Conservation (phyloP, 1,284 basidiomycete species). For the Serendipita sp. region DNA sequence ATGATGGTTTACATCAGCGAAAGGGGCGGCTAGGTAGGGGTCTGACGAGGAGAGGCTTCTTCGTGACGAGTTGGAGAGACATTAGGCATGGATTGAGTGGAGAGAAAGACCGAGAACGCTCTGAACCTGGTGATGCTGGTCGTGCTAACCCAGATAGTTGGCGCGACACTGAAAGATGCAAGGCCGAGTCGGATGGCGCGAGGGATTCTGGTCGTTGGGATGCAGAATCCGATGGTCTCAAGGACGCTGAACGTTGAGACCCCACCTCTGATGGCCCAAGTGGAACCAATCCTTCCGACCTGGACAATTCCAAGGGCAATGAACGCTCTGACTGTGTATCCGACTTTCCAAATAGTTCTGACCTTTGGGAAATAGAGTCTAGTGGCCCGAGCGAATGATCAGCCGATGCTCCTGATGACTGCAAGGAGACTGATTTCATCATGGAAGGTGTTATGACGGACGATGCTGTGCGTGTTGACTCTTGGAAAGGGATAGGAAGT, state of each 20-base stretch:
- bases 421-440: background rate
- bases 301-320: background rate
- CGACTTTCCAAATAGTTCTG: background rate
- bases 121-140: background rate
- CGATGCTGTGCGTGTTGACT: background rate
- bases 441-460: background rate
- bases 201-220: background rate
- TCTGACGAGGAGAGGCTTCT: too few relatives aligned
- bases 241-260: background rate
- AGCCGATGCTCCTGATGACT: background rate
- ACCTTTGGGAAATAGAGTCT: background rate
- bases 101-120: background rate
- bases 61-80: background rate
- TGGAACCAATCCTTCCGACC: background rate
- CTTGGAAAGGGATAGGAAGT: background rate
- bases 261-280: background rate
- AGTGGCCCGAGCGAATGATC: background rate
- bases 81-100: background rate
- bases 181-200: background rate
- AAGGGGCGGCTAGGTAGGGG: too few relatives aligned
- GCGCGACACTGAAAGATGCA: background rate
- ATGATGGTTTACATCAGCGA: too few relatives aligned
- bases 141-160: background rate
- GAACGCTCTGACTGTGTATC: background rate
- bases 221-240: background rate